phyloP scores from a whole-genome alignment of 2,329 filamentous ascomycete species.

The Acrocalymma vagum region DNA sequence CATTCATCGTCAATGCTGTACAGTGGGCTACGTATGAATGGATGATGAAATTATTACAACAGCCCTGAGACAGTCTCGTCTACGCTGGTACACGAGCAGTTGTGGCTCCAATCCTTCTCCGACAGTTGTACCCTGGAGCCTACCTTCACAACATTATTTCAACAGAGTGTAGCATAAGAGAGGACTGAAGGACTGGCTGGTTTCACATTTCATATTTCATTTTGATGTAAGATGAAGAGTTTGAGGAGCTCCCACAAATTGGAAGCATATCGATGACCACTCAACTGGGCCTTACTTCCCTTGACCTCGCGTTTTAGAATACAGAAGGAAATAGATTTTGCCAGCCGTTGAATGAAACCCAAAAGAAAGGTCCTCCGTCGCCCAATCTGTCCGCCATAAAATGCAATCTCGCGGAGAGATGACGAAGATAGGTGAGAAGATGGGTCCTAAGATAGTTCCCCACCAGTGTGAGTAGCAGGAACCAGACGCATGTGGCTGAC shows the following conservation, averaged over 20 bases:
- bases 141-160: no score
- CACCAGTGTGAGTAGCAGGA: conserved; percentile 9
- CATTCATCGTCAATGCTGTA: conserved; percentile 93
- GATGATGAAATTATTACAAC: conserved; percentile 68
- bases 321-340: conserved; percentile 44
- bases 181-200: neutral
- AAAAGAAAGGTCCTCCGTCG: conserved; percentile 11
- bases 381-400: conserved; percentile 20
- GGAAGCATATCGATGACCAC: conserved; percentile 8
- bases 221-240: no score
- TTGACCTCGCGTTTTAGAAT: conserved; percentile 40
- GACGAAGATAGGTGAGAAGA: conserved; percentile 21
- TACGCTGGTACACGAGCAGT: neutral
- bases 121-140: no score
- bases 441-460: conserved; percentile 22
- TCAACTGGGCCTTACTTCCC: conserved; percentile 14
- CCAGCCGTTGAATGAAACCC: conserved; percentile 21
- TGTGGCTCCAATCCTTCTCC: neutral
- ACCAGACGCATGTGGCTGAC: conserved; percentile 7
- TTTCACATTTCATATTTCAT: no score
- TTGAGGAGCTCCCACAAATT: no score
- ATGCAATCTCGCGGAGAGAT: conserved; percentile 27
- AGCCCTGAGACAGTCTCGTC: conserved; percentile 8
- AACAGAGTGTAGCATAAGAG: neutral
- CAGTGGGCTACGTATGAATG: conserved; percentile 92